Conservation (phyloP, 495 filamentous ascomycete species). For the Talaromyces adpressus region DNA sequence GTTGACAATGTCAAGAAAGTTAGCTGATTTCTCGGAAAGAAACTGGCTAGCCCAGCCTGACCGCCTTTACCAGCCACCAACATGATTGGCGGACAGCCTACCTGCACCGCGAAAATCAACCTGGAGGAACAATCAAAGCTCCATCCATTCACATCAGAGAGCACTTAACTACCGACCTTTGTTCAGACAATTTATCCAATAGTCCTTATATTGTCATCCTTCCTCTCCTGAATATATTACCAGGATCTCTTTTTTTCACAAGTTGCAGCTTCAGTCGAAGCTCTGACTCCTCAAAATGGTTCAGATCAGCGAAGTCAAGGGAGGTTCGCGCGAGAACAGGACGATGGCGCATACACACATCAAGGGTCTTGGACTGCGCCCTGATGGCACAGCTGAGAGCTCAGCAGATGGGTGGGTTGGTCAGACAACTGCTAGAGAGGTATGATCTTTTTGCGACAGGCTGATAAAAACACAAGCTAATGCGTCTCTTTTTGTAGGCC, state of each 20-base stretch:
- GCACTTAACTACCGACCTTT: not conserved
- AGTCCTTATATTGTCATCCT: not conserved
- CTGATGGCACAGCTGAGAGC: constrained; percentile 74
- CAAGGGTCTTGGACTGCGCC: constrained; percentile 78
- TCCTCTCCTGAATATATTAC: not conserved
- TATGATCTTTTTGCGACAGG: constrained; percentile 17
- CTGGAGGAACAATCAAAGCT: constrained; percentile 5
- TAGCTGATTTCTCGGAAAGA: constrained; percentile 7
- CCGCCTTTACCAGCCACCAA: not conserved
- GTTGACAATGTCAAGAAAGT: not conserved
- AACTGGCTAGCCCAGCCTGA: not conserved
- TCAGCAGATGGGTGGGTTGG: constrained; percentile 79
- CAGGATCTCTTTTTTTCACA: not conserved
- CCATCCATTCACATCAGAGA: not conserved
- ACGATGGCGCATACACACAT: constrained; percentile 97
- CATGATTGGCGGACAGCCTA: not conserved
- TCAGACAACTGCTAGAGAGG: constrained; percentile 81
- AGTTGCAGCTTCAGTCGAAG: constrained; percentile 8
- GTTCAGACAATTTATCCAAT: not conserved
- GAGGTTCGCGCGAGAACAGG: constrained; percentile 88
- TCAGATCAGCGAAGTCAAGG: constrained; percentile 92
- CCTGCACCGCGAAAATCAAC: constrained; percentile 3
- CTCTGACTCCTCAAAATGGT: constrained; percentile 55
- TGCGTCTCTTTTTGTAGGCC: constrained; percentile 45
- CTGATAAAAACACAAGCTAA: constrained; percentile 5